phyloP scores from a whole-genome alignment of 306 rosid species.

The Cicer pinnatifidum region DNA sequence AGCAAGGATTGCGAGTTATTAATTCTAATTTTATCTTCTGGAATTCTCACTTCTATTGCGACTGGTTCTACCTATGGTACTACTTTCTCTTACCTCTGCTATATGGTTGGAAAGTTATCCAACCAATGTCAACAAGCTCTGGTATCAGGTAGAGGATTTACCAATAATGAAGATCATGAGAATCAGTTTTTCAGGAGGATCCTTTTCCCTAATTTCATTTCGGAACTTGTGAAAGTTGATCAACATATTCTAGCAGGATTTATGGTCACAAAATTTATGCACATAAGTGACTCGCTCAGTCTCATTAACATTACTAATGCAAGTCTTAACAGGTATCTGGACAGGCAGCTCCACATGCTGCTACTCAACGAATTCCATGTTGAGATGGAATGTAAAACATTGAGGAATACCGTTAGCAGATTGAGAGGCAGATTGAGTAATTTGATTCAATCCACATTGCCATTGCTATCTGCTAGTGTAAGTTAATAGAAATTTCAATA shows the following conservation, averaged over 20 bases:
- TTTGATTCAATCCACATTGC: slow-evolving; percentile 59
- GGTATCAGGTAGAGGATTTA: slow-evolving; percentile 50
- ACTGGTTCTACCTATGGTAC: slow-evolving; percentile 59
- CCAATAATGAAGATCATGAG: slow-evolving; percentile 47
- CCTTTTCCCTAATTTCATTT: slow-evolving; percentile 67
- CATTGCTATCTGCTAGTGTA: slow-evolving; percentile 48
- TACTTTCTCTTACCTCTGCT: slow-evolving; percentile 74
- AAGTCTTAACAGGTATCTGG: slow-evolving; percentile 69
- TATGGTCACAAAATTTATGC: slow-evolving; percentile 78
- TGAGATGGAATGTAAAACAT: slow-evolving; percentile 53
- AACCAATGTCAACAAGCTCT: slow-evolving; percentile 60
- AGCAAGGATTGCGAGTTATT: slow-evolving; percentile 66
- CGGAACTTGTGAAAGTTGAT: slow-evolving; percentile 88
- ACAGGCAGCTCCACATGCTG: slow-evolving; percentile 64
- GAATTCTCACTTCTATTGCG: slow-evolving; percentile 57
- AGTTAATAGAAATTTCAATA: slow-evolving; percentile 31
- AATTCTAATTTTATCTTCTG: slow-evolving; percentile 71
- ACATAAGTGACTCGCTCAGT: slow-evolving; percentile 66
- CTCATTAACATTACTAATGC: slow-evolving; percentile 73
- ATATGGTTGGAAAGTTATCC: slow-evolving; percentile 75
- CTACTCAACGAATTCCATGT: slow-evolving; percentile 50
- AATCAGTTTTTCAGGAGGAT: slow-evolving; percentile 57
- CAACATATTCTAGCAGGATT: slow-evolving; percentile 88
- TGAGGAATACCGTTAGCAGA: slow-evolving; percentile 60
- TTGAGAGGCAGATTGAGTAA: slow-evolving; percentile 61